Conservation (phyloP, 371 early-diverging fungal genomes). For the Rhizopus delemar region DNA sequence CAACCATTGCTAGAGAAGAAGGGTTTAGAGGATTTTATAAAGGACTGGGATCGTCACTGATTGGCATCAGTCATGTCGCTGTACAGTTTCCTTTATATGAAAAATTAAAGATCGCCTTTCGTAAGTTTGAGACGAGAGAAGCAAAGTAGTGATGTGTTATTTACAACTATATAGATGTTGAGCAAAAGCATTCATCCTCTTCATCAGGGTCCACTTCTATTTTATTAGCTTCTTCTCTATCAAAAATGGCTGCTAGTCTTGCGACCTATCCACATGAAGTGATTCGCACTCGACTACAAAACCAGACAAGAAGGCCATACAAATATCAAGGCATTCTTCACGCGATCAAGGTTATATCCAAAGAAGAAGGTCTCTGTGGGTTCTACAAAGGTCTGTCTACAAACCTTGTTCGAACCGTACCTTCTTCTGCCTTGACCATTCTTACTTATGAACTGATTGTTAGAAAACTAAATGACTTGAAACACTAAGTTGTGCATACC, state of each 20-base stretch:
- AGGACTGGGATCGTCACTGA: conserved; percentile 85
- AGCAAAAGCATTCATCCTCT: conserved; percentile 1
- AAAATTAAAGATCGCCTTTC: conserved; percentile 65
- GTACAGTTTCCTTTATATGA: conserved; percentile 97
- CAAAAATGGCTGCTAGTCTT: conserved; percentile 87
- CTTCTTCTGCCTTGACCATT: conserved; percentile 85
- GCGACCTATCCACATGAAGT: conserved; percentile 86
- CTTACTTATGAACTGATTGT: conserved; percentile 79
- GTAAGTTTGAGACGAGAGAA: conserved; percentile 4
- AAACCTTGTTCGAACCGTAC: conserved; percentile 88
- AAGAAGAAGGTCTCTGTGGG: conserved; percentile 79
- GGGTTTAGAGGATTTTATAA: conserved; percentile 82
- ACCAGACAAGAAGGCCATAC: conserved; percentile 70
- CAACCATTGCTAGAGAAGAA: conserved; percentile 67
- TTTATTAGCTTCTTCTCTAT: conserved; percentile 76
- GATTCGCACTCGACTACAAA: conserved; percentile 88
- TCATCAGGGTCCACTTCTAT: conserved; percentile 56
- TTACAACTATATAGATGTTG: conserved; percentile 6
- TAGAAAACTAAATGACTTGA: conserved; percentile 37
- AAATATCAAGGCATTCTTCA: conserved; percentile 81
- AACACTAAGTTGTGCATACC: conserved; percentile 25
- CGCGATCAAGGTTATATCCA: conserved; percentile 67
- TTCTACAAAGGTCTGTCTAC: conserved; percentile 90
- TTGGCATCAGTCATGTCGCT: conserved; percentile 92
- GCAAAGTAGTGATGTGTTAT: neutral